These are phyloP conservation scores for Acanthamoeba divionensis DNA, from an alignment of 208 protist genomes.

Conservation along the genomic window DNA sequence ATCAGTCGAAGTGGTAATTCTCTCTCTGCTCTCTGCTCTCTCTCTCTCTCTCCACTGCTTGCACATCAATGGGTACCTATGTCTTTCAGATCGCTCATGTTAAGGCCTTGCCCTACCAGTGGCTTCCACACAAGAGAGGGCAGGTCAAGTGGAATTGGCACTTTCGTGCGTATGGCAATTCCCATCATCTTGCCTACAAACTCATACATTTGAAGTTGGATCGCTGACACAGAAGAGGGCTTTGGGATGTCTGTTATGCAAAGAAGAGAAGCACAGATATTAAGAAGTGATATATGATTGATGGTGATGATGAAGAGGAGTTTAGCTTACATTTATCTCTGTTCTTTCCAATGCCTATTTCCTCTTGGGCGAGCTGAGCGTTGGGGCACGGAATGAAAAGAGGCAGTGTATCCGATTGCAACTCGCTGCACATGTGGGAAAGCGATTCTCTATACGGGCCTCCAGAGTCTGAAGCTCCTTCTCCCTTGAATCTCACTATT, in stretches of 20 bases:
- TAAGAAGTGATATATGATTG: neutral
- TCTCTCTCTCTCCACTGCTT: too few species aligned
- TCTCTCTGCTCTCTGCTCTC: too few species aligned
- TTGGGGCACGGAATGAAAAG: conserved; percentile 66
- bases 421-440: conserved; percentile 43
- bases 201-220: conserved; percentile 64
- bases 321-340: conserved; percentile 56
- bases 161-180: conserved; percentile 84
- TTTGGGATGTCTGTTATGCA: conserved; percentile 41
- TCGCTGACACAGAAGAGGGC: conserved; percentile 13
- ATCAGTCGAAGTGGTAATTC: too few species aligned
- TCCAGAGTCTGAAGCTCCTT: conserved; percentile 54
- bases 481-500: conserved; percentile 26
- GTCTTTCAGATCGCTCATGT: too few species aligned
- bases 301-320: neutral
- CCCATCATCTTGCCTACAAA: conserved; percentile 88
- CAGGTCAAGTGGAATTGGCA: conserved; percentile 69
- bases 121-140: conserved; percentile 69
- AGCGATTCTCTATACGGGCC: conserved; percentile 59
- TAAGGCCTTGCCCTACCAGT: conserved; percentile 26
- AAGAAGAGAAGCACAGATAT: neutral
- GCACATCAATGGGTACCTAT: too few species aligned
- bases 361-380: conserved; percentile 33
- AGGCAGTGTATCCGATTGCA: conserved; percentile 48
- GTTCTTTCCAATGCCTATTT: conserved; percentile 63